Evolutionary conservation across 805 yeast genomes (phyloP), one percentile per base, ranked within the genome.

Genomic region (Metschnikowia sp.): DNA sequence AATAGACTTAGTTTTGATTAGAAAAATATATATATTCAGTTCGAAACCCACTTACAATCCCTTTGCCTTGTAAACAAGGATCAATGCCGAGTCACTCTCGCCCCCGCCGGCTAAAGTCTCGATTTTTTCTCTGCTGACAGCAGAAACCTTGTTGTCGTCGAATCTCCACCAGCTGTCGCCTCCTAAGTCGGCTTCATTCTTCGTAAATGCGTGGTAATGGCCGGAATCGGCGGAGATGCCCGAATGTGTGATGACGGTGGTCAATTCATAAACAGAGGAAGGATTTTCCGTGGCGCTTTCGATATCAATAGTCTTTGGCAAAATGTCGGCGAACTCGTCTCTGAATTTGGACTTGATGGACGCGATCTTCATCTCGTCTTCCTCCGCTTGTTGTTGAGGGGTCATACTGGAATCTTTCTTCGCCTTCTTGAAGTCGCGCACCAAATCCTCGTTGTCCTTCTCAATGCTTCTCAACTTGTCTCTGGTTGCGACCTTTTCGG

Each of bases 221-320:
- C 99, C 99, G 29, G 96, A 86, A 65, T 94, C 98, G 0, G 98
- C 97, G 38, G 91, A 83, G 8, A 96, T 83, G 42, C 99, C 99
- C 61, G 85, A 86, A 69, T 94, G 99, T 1, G 98, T 89, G 50
- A 94, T 81, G 22, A 94, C 80, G 2, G 96, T 89, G 34, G 75
- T 72, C 54, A 94, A 78, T 54, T 89, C 90, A 62, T 94, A 94
- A 34, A 94, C 79, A 1, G 94, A 88, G 0, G 95, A 83, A 6
- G 96, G 92, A 61, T 92, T 90, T 59, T 86, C 89, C 15, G 91
- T 88, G 8, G 75, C 69, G 12, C 57, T 59, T 2, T 62, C 62
- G 30, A 62, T 38, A 37, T 58, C 51, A 28, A 59, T 34, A 13
- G 58, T 45, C 10, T 61, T 69, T 3, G 81, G 77, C 43, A 78